These are phyloP conservation scores for Xanthoconium separans DNA, from an alignment of 1,284 basidiomycete genomes.

Conservation along the genomic window DNA sequence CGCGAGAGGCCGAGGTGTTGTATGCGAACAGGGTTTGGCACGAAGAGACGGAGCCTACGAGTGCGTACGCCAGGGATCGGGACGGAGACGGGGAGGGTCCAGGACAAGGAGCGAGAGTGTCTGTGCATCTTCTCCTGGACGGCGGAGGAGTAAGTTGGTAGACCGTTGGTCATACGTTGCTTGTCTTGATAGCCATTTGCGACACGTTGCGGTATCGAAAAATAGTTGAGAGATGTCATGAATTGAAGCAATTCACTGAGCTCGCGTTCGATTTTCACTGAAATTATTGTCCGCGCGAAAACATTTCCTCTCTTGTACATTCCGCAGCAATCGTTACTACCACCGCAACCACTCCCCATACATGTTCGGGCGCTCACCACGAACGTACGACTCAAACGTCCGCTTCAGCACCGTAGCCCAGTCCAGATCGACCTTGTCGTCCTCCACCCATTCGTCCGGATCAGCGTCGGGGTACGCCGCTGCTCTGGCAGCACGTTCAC, in stretches of 20 bases:
- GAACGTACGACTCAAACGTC: conserved; percentile 73
- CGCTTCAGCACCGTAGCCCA: conserved; percentile 80
- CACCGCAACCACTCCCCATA: conserved; percentile 69
- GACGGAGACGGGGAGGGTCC: conserved; percentile 59
- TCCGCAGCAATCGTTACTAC: conserved; percentile 34
- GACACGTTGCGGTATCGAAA: conserved; percentile 40
- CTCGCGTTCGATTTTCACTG: conserved; percentile 16
- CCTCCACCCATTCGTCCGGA: conserved; percentile 20
- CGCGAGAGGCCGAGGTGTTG: conserved; percentile 57
- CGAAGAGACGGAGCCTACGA: conserved; percentile 49
- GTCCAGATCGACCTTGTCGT: conserved; percentile 61
- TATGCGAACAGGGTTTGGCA: conserved; percentile 66
- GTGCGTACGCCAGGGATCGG: conserved; percentile 58
- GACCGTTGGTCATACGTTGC: conserved; percentile 43
- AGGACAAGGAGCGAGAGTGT: conserved; percentile 47
- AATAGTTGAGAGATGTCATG: conserved; percentile 52
- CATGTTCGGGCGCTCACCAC: conserved; percentile 74
- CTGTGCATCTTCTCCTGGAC: conserved; percentile 67
- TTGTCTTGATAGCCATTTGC: conserved; percentile 47
- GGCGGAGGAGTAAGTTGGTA: conserved; percentile 61
- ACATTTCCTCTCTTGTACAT: conserved; percentile 23
- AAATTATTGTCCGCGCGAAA: conserved; percentile 27
- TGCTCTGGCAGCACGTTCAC: conserved; percentile 47
- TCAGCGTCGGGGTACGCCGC: conserved; percentile 14
- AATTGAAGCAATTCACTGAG: too few species aligned